Evolutionary conservation across 2,329 filamentous ascomycete genomes (phyloP).

Genomic region (Ceratocystis cubensis): DNA sequence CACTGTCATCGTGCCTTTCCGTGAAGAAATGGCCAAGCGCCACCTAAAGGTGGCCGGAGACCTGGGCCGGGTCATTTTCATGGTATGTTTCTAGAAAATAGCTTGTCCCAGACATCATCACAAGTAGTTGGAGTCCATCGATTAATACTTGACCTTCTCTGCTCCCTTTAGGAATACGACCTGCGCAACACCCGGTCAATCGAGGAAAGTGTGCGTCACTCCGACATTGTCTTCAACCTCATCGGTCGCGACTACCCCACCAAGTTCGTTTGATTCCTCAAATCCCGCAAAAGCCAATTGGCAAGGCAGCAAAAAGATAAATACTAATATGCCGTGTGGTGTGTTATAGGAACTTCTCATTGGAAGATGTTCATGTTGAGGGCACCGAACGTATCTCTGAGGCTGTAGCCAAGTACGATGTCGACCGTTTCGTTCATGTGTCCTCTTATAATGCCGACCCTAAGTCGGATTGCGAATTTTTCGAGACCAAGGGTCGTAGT

Average conservation of each 20-base stretch:
- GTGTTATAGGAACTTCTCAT: constrained; percentile 67
- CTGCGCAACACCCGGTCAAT: constrained; percentile 89
- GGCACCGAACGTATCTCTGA: constrained; percentile 85
- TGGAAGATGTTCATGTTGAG: constrained; percentile 87
- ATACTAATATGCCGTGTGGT: neutral
- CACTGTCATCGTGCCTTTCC: constrained; percentile 83
- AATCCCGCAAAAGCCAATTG: neutral
- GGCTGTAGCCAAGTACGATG: constrained; percentile 92
- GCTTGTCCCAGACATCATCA: neutral
- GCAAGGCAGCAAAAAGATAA: neutral
- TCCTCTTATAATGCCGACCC: constrained; percentile 84
- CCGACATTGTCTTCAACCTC: constrained; percentile 94
- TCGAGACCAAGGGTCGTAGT: constrained; percentile 72
- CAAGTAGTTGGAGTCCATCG: neutral
- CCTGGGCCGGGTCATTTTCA: constrained; percentile 75
- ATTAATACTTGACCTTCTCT: neutral
- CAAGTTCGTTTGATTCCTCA: constrained; percentile 49
- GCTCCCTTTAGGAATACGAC: constrained; percentile 65
- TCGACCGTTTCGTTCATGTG: constrained; percentile 92
- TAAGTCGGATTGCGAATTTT: constrained; percentile 77
- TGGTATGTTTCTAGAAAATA: constrained; percentile 40
- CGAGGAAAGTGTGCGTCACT: constrained; percentile 92
- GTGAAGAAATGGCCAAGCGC: constrained; percentile 95
- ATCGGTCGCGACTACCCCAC: constrained; percentile 90
- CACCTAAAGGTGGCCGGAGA: constrained; percentile 95